Percentiles rank a stretch among this genome's conserved stretches.
These are phyloP conservation scores for Phytophthora brassicae DNA, from an alignment of 352 stramenopile genomes.

Conservation along the genomic window DNA sequence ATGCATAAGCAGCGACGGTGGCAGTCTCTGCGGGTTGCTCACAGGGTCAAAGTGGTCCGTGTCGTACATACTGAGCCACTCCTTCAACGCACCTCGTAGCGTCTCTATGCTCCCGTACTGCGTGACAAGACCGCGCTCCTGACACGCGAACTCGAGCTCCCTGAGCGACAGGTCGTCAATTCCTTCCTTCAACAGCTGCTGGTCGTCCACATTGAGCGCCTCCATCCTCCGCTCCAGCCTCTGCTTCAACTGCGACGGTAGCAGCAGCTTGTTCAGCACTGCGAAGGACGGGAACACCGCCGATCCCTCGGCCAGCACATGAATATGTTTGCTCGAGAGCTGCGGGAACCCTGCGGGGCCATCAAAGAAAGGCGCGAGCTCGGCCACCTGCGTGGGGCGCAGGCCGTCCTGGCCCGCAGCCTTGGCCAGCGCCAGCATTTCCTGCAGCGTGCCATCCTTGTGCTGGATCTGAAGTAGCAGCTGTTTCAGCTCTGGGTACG, in stretches of 20 bases:
- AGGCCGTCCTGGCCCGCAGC: slow-evolving; percentile 23
- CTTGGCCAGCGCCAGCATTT: slow-evolving; percentile 43
- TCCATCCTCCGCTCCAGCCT: slow-evolving; percentile 57
- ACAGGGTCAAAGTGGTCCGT: slow-evolving; percentile 38
- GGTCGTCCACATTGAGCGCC: slow-evolving; percentile 73
- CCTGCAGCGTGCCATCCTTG: slow-evolving; percentile 51
- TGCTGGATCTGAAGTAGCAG: slow-evolving; percentile 66
- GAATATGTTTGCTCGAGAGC: slow-evolving; percentile 54
- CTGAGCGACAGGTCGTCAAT: slow-evolving; percentile 72
- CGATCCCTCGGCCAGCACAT: slow-evolving; percentile 52
- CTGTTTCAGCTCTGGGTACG: slow-evolving; percentile 61
- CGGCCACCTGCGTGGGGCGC: slow-evolving; percentile 52
- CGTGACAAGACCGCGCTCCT: slow-evolving; percentile 71
- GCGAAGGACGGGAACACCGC: slow-evolving; percentile 65
- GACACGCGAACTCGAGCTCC: slow-evolving; percentile 85
- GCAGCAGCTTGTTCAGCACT: slow-evolving; percentile 49
- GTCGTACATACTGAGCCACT: slow-evolving; percentile 85
- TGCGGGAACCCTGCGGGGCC: slow-evolving; percentile 45
- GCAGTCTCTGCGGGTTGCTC: slow-evolving; percentile 33
- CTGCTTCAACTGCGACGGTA: slow-evolving; percentile 39
- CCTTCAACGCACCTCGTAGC: slow-evolving; percentile 46
- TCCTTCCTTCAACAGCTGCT: slow-evolving; percentile 65
- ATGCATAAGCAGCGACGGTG: slow-evolving; percentile 71
- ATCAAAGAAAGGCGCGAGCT: slow-evolving; percentile 72
- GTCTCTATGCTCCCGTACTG: slow-evolving; percentile 69